Base-by-base conservation (phyloP, 108 stramenopile genomes). In the Mediolabrus comicus region DNA sequence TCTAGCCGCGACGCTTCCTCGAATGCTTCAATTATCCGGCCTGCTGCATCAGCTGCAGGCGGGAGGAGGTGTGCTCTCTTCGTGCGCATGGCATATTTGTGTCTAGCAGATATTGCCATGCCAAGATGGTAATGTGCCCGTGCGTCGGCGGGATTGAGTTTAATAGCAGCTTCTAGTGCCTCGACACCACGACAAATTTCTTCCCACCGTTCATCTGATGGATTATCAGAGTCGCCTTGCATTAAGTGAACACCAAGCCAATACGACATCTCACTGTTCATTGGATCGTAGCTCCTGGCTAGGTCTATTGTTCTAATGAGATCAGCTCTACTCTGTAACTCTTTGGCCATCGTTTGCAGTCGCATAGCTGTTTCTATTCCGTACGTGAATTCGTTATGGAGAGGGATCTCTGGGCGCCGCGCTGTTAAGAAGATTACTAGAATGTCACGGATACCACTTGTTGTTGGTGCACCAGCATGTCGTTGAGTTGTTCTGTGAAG, bases 361-460 rank as follows among this genome's bases (percentile, higher is more conserved):
- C 75, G 68, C 75, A 75, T 75, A 28, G 67, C 66, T 63, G 67
- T 68, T 31, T 75, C 75, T 65, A 65, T 70, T 36, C 76, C 59
- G 54, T 55, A 77, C 10, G 68, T 77, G 38, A 53, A 70, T 38
- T 60, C 64, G 19, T 34, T 10, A 27, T 61, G 59, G 9, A 19
- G 19, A 0, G 46, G 33, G 1, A 25, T 61, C 29, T 57, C 34
- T 26, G 69, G 58, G 39, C 58, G 62, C 28, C 75, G 77, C n/a
- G 71, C 84, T 63, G 89, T 84, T 3, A 90, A 43, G 59, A 90
- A 90, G 13, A 90, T 65, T 30, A 90, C 89, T 10, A 90, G 70
- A 36, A 90, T 87, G 35, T 87, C 86, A 17, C 89, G 81, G 9
- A 87, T 75, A 10, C 89, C 89, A 35, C 59, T 29, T 0, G 63